A percentile compares a stretch with the other conserved stretches of the same genome.
phyloP scores from a whole-genome alignment of 495 filamentous ascomycete species.

The Pseudevernia furfuracea region DNA sequence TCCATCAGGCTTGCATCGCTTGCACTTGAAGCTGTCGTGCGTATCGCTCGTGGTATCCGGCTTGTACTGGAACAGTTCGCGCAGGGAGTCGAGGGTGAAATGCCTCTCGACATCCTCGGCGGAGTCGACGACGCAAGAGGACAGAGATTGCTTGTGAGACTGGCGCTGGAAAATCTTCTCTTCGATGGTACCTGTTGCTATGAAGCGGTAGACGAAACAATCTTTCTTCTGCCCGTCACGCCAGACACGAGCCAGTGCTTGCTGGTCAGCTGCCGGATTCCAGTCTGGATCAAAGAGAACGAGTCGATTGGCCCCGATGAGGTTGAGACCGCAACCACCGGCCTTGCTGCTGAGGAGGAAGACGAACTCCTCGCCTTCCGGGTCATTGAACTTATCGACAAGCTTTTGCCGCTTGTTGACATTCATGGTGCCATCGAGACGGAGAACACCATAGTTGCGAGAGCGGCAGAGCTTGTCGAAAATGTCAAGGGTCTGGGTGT shows the following conservation, averaged over 20 bases:
- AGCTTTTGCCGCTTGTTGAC: slow-evolving; percentile 95
- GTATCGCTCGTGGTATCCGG: slow-evolving; percentile 81
- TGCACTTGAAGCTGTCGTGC: slow-evolving; percentile 98
- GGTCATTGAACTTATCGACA: slow-evolving; percentile 97
- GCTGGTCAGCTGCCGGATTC: slow-evolving; percentile 98
- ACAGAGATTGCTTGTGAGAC: slow-evolving; percentile 94
- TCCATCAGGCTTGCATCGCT: slow-evolving; percentile 82
- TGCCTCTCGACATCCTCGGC: slow-evolving; percentile 96
- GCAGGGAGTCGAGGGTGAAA: slow-evolving; percentile 79
- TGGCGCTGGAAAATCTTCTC: slow-evolving; percentile 99
- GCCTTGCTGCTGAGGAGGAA: slow-evolving; percentile 96
- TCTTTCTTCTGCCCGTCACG: slow-evolving; percentile 99
- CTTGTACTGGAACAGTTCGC: slow-evolving; percentile 90
- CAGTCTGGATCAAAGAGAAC: slow-evolving; percentile 98
- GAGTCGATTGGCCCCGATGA: slow-evolving; percentile 94
- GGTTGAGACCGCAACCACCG: slow-evolving; percentile 91
- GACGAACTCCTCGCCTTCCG: slow-evolving; percentile 81
- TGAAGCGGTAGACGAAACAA: slow-evolving; percentile 98
- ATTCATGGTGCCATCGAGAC: slow-evolving; percentile 95
- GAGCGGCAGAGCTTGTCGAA: slow-evolving; percentile 86
- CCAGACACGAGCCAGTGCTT: slow-evolving; percentile 95
- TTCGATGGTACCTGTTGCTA: slow-evolving; percentile 94
- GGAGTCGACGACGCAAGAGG: slow-evolving; percentile 93
- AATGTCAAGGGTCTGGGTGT: slow-evolving; percentile 91
- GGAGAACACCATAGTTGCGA: slow-evolving; percentile 74